Percentiles rank a stretch among this genome's conserved stretches.
These are phyloP conservation scores for Phytophthora hybrid DNA, from an alignment of 352 stramenopile genomes.

Conservation along the genomic window DNA sequence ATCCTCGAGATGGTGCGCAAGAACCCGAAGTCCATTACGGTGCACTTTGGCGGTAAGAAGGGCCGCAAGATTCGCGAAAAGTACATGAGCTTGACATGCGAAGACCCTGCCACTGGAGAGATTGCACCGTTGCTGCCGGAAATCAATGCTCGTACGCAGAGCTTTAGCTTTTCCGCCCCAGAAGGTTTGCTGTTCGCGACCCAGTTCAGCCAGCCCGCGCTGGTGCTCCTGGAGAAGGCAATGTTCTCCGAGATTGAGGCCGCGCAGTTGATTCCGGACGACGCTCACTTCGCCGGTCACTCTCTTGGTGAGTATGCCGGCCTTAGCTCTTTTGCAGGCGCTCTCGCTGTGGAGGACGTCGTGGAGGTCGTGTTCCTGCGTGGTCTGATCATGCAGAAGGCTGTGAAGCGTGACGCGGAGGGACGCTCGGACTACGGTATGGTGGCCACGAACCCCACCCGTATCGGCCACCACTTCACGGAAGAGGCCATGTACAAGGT, in stretches of 20 bases:
- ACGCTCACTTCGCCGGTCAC: constrained; percentile 78
- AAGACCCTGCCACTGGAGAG: constrained; percentile 67
- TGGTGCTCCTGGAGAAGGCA: constrained; percentile 84
- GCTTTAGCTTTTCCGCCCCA: constrained; percentile 81
- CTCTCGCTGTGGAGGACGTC: constrained; percentile 69
- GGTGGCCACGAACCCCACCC: constrained; percentile 85
- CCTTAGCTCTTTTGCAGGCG: constrained; percentile 71
- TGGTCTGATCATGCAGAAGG: constrained; percentile 71
- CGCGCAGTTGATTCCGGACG: constrained; percentile 65
- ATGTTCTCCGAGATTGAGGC: constrained; percentile 79
- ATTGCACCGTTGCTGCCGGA: constrained; percentile 76
- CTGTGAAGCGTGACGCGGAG: constrained; percentile 61
- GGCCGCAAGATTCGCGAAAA: constrained; percentile 86
- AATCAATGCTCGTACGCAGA: constrained; percentile 83
- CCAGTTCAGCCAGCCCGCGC: constrained; percentile 82
- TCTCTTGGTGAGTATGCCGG: constrained; percentile 87
- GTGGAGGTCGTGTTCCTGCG: constrained; percentile 84
- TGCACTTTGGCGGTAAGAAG: constrained; percentile 88
- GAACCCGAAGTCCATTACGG: constrained; percentile 85
- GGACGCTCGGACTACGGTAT: constrained; percentile 89
- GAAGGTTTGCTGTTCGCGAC: constrained; percentile 86
- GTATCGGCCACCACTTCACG: constrained; percentile 77
- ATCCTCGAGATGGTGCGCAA: constrained; percentile 90
- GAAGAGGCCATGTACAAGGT: constrained; percentile 75
- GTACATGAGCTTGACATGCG: constrained; percentile 80